Percentiles rank a stretch among this genome's conserved stretches.
Evolutionary conservation across 2,329 filamentous ascomycete species (phyloP).

Genomic region (Bertia moriformis): DNA sequence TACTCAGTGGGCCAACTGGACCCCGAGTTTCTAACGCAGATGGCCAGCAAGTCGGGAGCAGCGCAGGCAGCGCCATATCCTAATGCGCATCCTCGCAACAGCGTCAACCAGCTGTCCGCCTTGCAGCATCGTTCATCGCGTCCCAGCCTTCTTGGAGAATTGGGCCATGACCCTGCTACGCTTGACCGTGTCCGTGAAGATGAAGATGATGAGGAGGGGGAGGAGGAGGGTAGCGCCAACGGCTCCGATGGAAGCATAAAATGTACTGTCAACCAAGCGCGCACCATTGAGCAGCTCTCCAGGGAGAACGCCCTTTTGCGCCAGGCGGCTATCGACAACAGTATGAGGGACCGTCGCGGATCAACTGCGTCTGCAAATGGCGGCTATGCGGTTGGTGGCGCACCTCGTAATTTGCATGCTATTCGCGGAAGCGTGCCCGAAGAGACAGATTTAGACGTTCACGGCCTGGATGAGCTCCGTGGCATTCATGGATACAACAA

Average conservation of each 20-base stretch:
- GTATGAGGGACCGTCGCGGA: conserved; percentile 21
- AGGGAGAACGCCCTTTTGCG: conserved; percentile 28
- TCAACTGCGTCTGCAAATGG: conserved; percentile 20
- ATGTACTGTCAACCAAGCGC: conserved; percentile 18
- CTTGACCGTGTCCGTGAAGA: conserved; percentile 30
- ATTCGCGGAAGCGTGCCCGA: conserved; percentile 23
- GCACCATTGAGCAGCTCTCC: conserved; percentile 27
- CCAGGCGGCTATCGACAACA: conserved; percentile 20
- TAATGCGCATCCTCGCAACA: background rate
- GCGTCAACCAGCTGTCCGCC: background rate
- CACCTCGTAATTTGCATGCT: conserved; percentile 17
- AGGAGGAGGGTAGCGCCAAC: conserved; percentile 13
- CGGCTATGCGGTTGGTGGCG: conserved; percentile 14
- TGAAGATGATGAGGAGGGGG: conserved; percentile 26
- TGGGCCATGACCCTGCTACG: conserved; percentile 25
- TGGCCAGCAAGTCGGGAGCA: background rate
- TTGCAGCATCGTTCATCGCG: conserved; percentile 5
- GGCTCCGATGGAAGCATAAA: conserved; percentile 19
- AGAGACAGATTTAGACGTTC: conserved; percentile 23
- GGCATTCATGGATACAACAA: background rate
- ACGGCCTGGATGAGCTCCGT: conserved; percentile 16
- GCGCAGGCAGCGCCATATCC: background rate
- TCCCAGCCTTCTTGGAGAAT: conserved; percentile 26
- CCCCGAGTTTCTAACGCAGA: conserved; percentile 32
- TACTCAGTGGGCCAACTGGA: conserved; percentile 90